Percentiles rank a stretch among this genome's conserved stretches.
phyloP scores from a whole-genome alignment of 352 stramenopile genomes.

The Nothophytophthora sp. region DNA sequence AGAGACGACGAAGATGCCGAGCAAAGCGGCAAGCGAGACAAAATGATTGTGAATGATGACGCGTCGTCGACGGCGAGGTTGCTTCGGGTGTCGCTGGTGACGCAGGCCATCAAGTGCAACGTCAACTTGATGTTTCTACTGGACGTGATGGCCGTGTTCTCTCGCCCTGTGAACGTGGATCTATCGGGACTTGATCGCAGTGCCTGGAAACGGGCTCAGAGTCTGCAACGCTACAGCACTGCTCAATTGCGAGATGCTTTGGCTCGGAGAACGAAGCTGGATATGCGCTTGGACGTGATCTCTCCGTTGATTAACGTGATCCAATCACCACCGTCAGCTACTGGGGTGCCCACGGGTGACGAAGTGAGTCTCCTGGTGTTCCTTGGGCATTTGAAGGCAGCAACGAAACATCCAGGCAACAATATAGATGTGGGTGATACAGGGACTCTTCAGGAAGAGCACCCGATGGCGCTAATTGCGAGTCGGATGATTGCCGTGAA shows the following conservation, averaged over 20 bases:
- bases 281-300: conserved; percentile 78
- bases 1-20: conserved; percentile 13
- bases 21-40: conserved; percentile 17
- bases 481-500: conserved; percentile 15
- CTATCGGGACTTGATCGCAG: conserved; percentile 70
- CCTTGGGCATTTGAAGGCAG: conserved; percentile 71
- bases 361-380: conserved; percentile 71
- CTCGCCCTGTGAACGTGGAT: conserved; percentile 73
- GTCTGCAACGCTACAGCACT: conserved; percentile 72
- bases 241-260: conserved; percentile 75
- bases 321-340: conserved; percentile 38
- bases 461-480: conserved; percentile 1
- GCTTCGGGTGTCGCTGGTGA: conserved; percentile 67
- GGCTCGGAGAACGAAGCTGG: conserved; percentile 65
- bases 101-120: conserved; percentile 81
- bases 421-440: conserved; percentile 11
- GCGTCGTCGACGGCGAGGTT: conserved; percentile 24
- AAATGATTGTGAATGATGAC: conserved; percentile 4
- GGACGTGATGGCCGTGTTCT: conserved; percentile 66
- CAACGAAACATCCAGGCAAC: conserved; percentile 44
- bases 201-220: conserved; percentile 75
- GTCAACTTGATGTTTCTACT: conserved; percentile 80
- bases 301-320: conserved; percentile 79
- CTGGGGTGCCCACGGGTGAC: conserved; percentile 12
- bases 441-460: conserved; percentile 3